Evolutionary conservation across 2,329 filamentous ascomycete species (phyloP), one percentile per base, ranked within the genome.

Genomic region (Tolypocladium paradoxum): DNA sequence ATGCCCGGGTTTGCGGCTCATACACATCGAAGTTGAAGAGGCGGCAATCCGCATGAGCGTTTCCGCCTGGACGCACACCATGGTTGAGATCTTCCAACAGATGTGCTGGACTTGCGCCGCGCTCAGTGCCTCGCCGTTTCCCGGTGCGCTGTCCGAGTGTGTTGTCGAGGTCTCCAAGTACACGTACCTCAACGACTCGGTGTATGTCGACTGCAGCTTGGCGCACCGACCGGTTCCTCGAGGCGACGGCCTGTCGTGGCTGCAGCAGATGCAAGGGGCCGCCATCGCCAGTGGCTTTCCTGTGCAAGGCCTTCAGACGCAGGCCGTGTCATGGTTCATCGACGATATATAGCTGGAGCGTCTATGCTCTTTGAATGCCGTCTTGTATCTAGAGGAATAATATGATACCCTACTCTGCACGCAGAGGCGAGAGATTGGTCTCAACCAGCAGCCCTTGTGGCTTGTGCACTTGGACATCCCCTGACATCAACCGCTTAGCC

Each of bases 71-170:
- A 62, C 64, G 0, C 64, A 66, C 33, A 65, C 63, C 2, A 62
- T 70, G 57, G 63, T 68, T 45, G 65, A 69, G 14, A 61, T 70
- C 2, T 61, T 70, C 3, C 67, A 70, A 47, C 67, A 69, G 50
- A 68, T 70, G 67, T 65, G 64, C 11, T 71, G 68, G 68, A 64
- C 62, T 1, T 70, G 66, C 29, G 67, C 68, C 1, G 60, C 61
- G 1, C 59, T 70, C 11, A 69, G 66, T 49, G 58, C 67, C 1
- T 69, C 68, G 1, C 68, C 68, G 0, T 66, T 70, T 48, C 63
- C 63, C 0, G 62, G 61, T 4, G 57, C 60, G 0, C 45, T 68
- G 0, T 67, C 65, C 0, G 68, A 70, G 50, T 64, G 64, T 20
- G 56, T 57, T 8, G 50, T 65, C 14, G 64, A 67, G 33, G 56